A percentile compares a stretch with the other conserved stretches of the same genome.
phyloP scores from a whole-genome alignment of 1,284 basidiomycete species.

The Ceratorhiza oryzae-sativae region DNA sequence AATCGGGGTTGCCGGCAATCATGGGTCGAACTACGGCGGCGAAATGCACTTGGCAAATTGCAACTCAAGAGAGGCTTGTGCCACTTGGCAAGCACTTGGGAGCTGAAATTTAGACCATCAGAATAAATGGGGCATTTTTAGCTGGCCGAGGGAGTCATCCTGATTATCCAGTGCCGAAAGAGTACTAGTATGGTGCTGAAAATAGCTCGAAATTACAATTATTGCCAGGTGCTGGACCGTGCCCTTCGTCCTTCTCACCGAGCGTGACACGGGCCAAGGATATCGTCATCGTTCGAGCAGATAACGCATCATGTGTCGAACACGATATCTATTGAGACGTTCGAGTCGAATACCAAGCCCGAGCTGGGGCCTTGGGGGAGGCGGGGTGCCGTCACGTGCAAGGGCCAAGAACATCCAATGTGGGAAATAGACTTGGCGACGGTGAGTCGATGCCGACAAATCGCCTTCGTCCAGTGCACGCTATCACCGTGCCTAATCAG shows the following conservation, averaged over 20 bases:
- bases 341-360: conserved; percentile 1
- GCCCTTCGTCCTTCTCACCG: not conserved
- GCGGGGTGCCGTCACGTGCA: conserved; percentile 3
- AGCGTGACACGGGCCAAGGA: not conserved
- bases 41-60: conserved; percentile 33
- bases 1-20: conserved; percentile 29
- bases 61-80: conserved; percentile 31
- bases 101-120: not conserved
- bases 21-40: not conserved
- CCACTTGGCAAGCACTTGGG: conserved; percentile 16
- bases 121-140: not conserved
- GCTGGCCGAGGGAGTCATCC: not conserved
- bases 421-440: conserved; percentile 23
- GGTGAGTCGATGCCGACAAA: conserved; percentile 15
- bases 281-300: not conserved
- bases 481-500: conserved; percentile 4
- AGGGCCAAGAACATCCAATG: not conserved
- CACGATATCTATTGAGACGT: not conserved
- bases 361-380: not conserved
- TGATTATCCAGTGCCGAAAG: not conserved
- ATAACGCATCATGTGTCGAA: not conserved
- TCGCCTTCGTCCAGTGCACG: not conserved
- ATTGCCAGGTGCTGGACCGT: not conserved
- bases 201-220: not conserved
- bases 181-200: not conserved